Evolutionary conservation across 2,329 filamentous ascomycete genomes (phyloP).

Genomic region (Trichoderma semiorbis): DNA sequence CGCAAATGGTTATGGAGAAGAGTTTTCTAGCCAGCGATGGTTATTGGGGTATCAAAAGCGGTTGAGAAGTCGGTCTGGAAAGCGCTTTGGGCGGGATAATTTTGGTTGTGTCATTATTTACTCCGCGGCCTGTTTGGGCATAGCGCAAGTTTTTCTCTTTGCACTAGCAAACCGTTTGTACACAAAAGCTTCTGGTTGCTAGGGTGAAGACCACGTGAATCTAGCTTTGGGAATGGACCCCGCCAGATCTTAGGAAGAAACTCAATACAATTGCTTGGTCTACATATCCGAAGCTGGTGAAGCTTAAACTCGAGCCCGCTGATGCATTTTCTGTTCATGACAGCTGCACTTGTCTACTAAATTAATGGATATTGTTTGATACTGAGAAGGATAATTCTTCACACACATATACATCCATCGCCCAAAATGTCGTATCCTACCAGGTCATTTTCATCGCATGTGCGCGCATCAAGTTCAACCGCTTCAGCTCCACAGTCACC

Average conservation of each 20-base stretch:
- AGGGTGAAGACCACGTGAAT: slow-evolving; percentile 22
- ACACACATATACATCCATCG: neutral
- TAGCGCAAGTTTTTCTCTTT: slow-evolving; percentile 21
- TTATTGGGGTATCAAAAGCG: neutral
- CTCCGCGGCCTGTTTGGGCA: slow-evolving; percentile 27
- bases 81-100: slow-evolving; percentile 10
- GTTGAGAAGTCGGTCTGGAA: slow-evolving; percentile 16
- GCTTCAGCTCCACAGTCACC: slow-evolving; percentile 61
- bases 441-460: slow-evolving; percentile 60
- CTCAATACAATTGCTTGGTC: neutral
- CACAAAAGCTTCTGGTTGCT: slow-evolving; percentile 29
- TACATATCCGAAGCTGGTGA: neutral
- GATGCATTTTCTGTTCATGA: neutral
- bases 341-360: neutral
- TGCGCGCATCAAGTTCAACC: slow-evolving; percentile 57
- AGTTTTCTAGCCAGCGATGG: neutral
- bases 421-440: slow-evolving; percentile 54
- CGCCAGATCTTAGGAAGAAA: neutral
- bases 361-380: neutral
- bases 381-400: too few relatives aligned
- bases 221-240: neutral
- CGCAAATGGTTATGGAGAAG: neutral
- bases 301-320: neutral
- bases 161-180: neutral
- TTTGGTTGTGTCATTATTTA: slow-evolving; percentile 36